Evolutionary conservation across 257 asterid genomes (phyloP).

Genomic region (Solanum lignicaule): DNA sequence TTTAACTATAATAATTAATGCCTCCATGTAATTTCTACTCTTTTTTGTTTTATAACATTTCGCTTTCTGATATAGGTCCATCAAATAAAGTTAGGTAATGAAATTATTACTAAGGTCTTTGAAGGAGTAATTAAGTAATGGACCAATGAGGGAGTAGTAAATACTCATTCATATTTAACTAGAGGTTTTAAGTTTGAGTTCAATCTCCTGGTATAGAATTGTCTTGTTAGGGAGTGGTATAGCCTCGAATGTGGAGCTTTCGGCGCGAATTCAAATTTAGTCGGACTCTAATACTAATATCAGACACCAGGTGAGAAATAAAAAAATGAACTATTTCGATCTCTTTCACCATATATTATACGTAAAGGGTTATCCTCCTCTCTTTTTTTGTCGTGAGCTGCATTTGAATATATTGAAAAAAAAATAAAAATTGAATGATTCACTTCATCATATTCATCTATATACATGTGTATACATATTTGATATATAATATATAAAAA

Average conservation of each 20-base stretch:
- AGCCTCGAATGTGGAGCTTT: no score
- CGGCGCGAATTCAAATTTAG: fast-evolving
- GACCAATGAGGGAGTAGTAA: neutral
- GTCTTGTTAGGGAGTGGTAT: no score
- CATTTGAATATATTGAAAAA: neutral
- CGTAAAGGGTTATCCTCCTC: neutral
- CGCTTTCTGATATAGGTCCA: neutral
- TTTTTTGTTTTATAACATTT: neutral
- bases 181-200: no score
- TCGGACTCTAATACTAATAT: no score
- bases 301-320: no score
- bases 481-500: no score
- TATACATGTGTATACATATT: no score
- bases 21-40: neutral
- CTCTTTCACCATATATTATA: neutral
- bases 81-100: neutral
- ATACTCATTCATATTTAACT: no score
- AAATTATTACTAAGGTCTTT: neutral
- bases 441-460: neutral
- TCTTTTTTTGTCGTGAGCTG: neutral
- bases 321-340: no score
- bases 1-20: neutral
- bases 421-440: neutral
- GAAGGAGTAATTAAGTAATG: neutral
- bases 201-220: no score